phyloP scores from a whole-genome alignment of 2,329 filamentous ascomycete species.

The Aspergillus tubingensis region DNA sequence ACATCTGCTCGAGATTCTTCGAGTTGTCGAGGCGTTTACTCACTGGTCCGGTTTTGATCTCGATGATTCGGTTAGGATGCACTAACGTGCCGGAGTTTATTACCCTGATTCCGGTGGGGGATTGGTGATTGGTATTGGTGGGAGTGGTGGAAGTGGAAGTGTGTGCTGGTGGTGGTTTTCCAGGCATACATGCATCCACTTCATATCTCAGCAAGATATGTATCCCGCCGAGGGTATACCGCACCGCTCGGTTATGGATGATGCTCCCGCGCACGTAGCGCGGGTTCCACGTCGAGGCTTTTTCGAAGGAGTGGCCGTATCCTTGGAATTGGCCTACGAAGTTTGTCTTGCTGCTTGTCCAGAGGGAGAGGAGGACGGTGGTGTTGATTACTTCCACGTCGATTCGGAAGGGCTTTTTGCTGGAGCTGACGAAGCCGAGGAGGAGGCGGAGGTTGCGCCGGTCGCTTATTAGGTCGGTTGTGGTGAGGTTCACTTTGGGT shows the following conservation, averaged over 20 bases:
- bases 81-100: neutral
- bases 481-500: neutral
- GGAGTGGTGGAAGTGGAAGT: no score
- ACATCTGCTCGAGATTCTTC: neutral
- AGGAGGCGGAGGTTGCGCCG: constrained; percentile 3
- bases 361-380: neutral
- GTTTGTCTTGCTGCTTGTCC: neutral
- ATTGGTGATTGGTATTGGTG: no score
- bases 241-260: constrained; percentile 2
- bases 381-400: neutral
- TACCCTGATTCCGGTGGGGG: neutral
- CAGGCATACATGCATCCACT: constrained; percentile 4
- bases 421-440: neutral
- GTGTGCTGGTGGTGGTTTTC: neutral
- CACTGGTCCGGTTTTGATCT: constrained; percentile 2
- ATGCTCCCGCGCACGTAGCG: neutral
- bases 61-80: neutral
- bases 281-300: neutral
- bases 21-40: neutral
- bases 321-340: neutral
- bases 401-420: constrained; percentile 3
- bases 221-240: neutral
- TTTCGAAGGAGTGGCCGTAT: constrained; percentile 1
- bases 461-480: constrained; percentile 14
- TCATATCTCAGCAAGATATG: constrained; percentile 7